These are phyloP conservation scores for Clitoria ternatea DNA, from an alignment of 306 rosid genomes.

Conservation along the genomic window DNA sequence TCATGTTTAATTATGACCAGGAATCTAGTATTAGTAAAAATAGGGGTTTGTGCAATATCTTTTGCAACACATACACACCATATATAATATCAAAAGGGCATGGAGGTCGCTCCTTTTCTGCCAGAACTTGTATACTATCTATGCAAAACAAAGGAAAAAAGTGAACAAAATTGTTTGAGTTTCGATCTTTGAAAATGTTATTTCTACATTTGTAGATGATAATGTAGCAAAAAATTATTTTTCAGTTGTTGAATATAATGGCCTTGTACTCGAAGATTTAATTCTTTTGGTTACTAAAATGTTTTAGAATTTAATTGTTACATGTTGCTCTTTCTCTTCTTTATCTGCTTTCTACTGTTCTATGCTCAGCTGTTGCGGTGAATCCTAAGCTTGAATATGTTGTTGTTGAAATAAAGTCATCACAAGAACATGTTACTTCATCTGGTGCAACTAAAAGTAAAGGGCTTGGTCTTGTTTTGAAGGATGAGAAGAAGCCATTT, in stretches of 20 bases:
- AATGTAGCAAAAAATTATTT: not conserved
- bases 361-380: constrained; percentile 78
- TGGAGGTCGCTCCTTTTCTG: not conserved
- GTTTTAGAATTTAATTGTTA: constrained; percentile 15
- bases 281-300: not conserved
- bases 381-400: constrained; percentile 83
- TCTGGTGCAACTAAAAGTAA: constrained; percentile 52
- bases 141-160: not conserved
- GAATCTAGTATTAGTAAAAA: too few species aligned
- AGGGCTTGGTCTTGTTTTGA: constrained; percentile 56
- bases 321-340: constrained; percentile 9
- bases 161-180: not conserved
- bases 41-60: too few species aligned
- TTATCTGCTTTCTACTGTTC: constrained; percentile 16
- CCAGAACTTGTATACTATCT: not conserved
- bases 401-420: constrained; percentile 61
- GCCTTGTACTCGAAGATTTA: not conserved
- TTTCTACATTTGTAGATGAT: not conserved
- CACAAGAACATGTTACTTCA: constrained; percentile 41
- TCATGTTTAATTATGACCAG: too few species aligned
- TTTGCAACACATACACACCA: too few species aligned
- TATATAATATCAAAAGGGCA: too few species aligned
- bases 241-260: not conserved
- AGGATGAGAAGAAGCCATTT: constrained; percentile 63
- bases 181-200: constrained; percentile 6